Conservation (phyloP, 371 early-diverging fungal species). For the Zopfochytrium polystomum region DNA sequence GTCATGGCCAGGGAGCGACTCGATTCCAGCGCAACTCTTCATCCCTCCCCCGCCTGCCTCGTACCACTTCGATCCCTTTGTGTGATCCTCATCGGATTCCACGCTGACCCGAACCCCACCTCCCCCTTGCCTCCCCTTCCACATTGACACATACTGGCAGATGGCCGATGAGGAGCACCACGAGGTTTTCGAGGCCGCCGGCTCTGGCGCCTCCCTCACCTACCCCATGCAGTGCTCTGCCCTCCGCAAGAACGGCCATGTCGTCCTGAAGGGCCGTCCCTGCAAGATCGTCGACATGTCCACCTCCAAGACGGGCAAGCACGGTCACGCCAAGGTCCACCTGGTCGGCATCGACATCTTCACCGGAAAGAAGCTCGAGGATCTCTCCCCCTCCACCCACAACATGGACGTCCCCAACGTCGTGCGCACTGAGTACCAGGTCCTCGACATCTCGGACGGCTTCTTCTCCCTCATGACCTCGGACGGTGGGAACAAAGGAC, state of each 20-base stretch:
- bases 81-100: no score
- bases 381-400: slow-evolving; percentile 98
- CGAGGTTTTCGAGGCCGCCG: slow-evolving; percentile 43
- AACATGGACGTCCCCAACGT: slow-evolving; percentile 99
- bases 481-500: slow-evolving; percentile 83
- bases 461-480: slow-evolving; percentile 84
- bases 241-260: slow-evolving; percentile 97
- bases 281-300: slow-evolving; percentile 95
- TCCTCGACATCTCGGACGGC: slow-evolving; percentile 89
- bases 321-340: slow-evolving; percentile 99
- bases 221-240: slow-evolving; percentile 98
- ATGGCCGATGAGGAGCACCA: slow-evolving; percentile 46
- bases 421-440: slow-evolving; percentile 74
- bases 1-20: no score
- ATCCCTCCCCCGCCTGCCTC: no score
- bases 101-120: not conserved
- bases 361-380: slow-evolving; percentile 91
- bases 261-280: slow-evolving; percentile 96
- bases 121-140: slow-evolving; percentile 1
- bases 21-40: no score
- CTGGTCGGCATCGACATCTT: slow-evolving; percentile 94
- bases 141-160: slow-evolving; percentile 1
- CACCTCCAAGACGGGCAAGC: slow-evolving; percentile 81
- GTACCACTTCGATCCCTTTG: no score
- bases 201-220: slow-evolving; percentile 84